These are phyloP conservation scores for Neurospora sp. DNA, from an alignment of 495 filamentous ascomycete genomes.

Conservation along the genomic window DNA sequence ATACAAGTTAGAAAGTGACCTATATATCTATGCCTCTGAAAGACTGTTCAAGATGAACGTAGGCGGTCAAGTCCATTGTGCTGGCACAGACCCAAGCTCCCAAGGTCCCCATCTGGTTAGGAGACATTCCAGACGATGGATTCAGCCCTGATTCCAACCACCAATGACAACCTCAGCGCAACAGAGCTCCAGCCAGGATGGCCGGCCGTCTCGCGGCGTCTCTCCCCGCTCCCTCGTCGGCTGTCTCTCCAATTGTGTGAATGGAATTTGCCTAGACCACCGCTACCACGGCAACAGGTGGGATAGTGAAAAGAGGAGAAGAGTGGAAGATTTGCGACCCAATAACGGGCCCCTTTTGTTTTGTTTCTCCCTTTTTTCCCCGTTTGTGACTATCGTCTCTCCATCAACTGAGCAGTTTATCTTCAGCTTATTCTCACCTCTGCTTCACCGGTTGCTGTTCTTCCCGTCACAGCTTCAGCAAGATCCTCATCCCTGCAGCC, in stretches of 20 bases:
- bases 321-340: neutral
- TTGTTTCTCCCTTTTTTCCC: neutral
- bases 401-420: neutral
- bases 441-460: neutral
- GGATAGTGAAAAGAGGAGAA: slow-evolving; percentile 1
- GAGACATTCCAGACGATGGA: neutral
- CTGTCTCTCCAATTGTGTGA: neutral
- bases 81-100: neutral
- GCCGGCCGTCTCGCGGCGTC: neutral
- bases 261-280: neutral
- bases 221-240: neutral
- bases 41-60: neutral
- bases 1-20: neutral
- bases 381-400: neutral
- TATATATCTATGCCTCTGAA: neutral
- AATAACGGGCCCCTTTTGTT: neutral
- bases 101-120: neutral
- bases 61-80: neutral
- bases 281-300: neutral
- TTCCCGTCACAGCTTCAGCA: neutral
- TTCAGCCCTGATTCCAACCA: neutral
- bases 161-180: neutral
- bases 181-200: neutral
- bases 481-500: neutral
- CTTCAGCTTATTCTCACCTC: neutral